Conservation (phyloP, 352 stramenopile genomes). For the Pythium guiyangense region DNA sequence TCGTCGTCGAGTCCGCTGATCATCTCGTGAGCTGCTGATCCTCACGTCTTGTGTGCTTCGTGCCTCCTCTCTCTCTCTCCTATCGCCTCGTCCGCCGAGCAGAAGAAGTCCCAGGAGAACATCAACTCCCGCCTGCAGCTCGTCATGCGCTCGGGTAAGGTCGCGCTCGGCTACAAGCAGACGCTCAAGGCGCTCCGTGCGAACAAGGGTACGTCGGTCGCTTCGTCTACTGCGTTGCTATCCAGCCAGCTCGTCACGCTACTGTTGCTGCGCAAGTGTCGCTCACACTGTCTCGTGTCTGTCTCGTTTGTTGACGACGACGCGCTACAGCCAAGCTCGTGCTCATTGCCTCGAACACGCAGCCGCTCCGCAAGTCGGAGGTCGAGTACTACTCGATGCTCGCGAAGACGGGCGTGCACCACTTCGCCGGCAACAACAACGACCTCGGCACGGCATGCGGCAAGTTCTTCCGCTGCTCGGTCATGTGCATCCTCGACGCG, state of each 20-base stretch:
- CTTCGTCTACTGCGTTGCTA: not conserved
- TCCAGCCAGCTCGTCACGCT: not conserved
- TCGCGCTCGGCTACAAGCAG: slow-evolving; percentile 98
- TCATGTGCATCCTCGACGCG: slow-evolving; percentile 94
- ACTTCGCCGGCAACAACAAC: slow-evolving; percentile 98
- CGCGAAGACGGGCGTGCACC: slow-evolving; percentile 97
- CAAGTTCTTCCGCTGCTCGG: slow-evolving; percentile 99
- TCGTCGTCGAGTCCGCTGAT: slow-evolving; percentile 5
- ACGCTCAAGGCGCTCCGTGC: slow-evolving; percentile 96
- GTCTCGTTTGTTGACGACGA: not conserved
- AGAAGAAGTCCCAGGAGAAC: slow-evolving; percentile 98
- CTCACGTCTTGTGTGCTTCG: slow-evolving; percentile 1
- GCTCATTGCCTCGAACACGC: slow-evolving; percentile 97
- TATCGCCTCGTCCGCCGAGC: slow-evolving; percentile 16
- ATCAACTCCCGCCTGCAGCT: slow-evolving; percentile 99
- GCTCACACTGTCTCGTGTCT: not conserved
- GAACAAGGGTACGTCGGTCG: slow-evolving; percentile 70
- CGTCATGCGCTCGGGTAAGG: slow-evolving; percentile 99
- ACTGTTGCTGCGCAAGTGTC: not conserved
- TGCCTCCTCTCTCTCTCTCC: not conserved
- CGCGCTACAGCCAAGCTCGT: slow-evolving; percentile 92
- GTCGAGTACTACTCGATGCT: slow-evolving; percentile 99
- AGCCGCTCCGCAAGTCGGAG: slow-evolving; percentile 98
- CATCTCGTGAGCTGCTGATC: slow-evolving; percentile 22
- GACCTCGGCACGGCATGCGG: slow-evolving; percentile 98